phyloP scores from a whole-genome alignment of 371 early-diverging fungal species.

The Syncephalastrum contaminatum region DNA sequence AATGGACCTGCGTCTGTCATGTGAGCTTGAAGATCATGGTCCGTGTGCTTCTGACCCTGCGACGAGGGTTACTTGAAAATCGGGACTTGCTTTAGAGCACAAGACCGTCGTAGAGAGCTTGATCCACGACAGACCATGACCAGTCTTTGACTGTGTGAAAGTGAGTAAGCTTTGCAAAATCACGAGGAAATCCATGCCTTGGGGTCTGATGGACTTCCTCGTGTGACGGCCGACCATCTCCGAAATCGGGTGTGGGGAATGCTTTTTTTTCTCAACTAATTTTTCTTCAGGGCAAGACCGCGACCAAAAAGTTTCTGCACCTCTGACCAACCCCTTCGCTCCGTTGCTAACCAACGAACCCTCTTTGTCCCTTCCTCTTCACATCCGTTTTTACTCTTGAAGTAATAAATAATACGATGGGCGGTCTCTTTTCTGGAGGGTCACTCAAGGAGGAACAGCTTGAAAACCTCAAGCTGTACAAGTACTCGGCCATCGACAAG shows the following conservation, averaged over 20 bases:
- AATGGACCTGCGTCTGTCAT: too few relatives aligned
- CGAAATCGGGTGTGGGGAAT: conserved; percentile 2
- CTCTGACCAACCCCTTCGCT: too few relatives aligned
- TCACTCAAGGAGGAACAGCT: conserved; percentile 64
- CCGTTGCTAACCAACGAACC: background rate
- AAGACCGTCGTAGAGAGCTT: too few relatives aligned
- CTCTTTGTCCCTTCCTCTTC: background rate
- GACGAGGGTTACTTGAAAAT: too few relatives aligned
- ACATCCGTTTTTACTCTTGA: background rate
- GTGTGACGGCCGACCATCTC: conserved; percentile 4
- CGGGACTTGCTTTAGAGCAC: too few relatives aligned
- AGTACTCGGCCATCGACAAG: conserved; percentile 81
- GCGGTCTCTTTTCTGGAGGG: conserved; percentile 21
- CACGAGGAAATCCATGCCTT: too few relatives aligned
- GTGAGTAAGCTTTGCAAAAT: conserved; percentile 3
- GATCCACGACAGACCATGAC: too few relatives aligned
- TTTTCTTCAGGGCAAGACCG: conserved; percentile 7
- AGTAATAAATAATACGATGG: too few relatives aligned
- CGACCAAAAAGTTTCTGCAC: too few relatives aligned
- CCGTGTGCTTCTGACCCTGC: too few relatives aligned
- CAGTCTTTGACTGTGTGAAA: too few relatives aligned
- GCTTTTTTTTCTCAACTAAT: background rate
- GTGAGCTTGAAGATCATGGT: too few relatives aligned
- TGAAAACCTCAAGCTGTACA: conserved; percentile 77
- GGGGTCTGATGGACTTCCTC: conserved; percentile 4